Percentiles rank a stretch among this genome's conserved stretches.
Conservation (phyloP, 345 rosid species). For the Lumnitzera racemosa region DNA sequence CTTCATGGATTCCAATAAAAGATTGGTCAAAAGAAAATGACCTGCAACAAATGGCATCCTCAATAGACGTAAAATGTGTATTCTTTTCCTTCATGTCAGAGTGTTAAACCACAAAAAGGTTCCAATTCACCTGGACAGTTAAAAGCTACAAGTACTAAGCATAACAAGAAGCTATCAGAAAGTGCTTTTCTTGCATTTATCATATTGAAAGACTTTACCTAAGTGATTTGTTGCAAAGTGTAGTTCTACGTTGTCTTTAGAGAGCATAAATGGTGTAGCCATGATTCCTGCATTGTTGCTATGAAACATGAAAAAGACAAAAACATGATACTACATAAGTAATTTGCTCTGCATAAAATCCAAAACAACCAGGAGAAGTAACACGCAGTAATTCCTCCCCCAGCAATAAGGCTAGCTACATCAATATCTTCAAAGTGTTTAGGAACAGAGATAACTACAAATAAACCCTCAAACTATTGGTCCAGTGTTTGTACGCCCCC, state of each 20-base stretch:
- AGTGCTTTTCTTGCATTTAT: neutral
- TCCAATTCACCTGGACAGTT: neutral
- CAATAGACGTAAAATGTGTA: no score
- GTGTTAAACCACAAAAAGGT: no score
- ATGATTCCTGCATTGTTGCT: conserved; percentile 45
- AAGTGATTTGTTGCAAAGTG: conserved; percentile 54
- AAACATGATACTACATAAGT: neutral
- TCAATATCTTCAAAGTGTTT: no score
- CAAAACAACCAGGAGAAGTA: no score
- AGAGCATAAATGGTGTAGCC: conserved; percentile 35
- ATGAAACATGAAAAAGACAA: neutral
- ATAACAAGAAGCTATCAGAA: neutral
- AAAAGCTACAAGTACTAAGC: neutral
- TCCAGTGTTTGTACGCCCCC: no score
- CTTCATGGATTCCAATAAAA: conserved; percentile 39
- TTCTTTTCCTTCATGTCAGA: no score
- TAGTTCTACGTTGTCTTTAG: conserved; percentile 44
- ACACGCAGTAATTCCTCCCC: no score
- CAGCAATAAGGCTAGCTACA: no score
- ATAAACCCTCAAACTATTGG: no score
- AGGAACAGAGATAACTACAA: no score
- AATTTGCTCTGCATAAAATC: no score
- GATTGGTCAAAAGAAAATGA: conserved; percentile 46
- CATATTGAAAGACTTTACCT: conserved; percentile 18
- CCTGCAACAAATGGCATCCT: conserved; percentile 20